These are phyloP conservation scores for Viola pubescens DNA, from an alignment of 441 rosid genomes.

Conservation along the genomic window DNA sequence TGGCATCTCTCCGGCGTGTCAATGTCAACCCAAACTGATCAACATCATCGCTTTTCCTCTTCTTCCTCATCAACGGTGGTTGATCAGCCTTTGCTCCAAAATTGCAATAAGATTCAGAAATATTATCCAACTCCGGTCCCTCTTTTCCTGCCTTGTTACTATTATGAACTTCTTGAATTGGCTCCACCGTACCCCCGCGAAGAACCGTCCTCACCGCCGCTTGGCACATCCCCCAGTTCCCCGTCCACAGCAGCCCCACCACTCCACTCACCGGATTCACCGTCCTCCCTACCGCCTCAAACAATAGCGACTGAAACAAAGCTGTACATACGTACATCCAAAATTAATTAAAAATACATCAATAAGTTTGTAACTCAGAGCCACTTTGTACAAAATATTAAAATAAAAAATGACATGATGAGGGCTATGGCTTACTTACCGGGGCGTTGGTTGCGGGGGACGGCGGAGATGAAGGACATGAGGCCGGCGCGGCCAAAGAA, in stretches of 20 bases:
- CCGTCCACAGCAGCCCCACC: constrained; percentile 42
- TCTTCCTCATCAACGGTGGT: constrained; percentile 21
- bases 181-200: constrained; percentile 30
- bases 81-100: constrained; percentile 6
- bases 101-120: constrained; percentile 17
- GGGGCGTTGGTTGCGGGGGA: constrained; percentile 34
- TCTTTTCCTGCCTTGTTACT: constrained; percentile 13
- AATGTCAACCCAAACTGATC: constrained; percentile 30
- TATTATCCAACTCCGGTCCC: constrained; percentile 24
- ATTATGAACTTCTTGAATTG: constrained; percentile 27
- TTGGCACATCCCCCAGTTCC: constrained; percentile 42
- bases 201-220: constrained; percentile 38
- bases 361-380: not conserved
- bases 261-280: constrained; percentile 45
- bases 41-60: constrained; percentile 5
- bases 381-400: not conserved
- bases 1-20: constrained; percentile 20
- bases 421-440: constrained; percentile 16
- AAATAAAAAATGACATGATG: not conserved
- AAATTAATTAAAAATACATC: not conserved
- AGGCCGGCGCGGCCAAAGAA: constrained; percentile 53
- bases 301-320: constrained; percentile 42
- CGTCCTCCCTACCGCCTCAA: constrained; percentile 47
- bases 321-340: constrained; percentile 18
- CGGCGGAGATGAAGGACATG: constrained; percentile 38